phyloP scores from a whole-genome alignment of 192 early-diverging fungal species.

The Phycomyces blakesleeanus region DNA sequence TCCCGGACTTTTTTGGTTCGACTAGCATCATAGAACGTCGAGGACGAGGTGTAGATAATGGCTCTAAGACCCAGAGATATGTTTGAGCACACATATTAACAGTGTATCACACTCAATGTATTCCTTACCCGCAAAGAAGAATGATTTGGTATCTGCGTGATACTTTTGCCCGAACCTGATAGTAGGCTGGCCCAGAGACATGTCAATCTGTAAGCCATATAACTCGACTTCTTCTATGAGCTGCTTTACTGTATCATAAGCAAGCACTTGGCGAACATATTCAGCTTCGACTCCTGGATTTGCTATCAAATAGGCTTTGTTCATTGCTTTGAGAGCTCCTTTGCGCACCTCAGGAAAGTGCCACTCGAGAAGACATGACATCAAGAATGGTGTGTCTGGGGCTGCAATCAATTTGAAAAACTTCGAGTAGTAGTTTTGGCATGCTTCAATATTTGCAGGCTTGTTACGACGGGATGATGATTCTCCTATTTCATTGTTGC shows the following conservation, averaged over 20 bases:
- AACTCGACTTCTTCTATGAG: conserved; percentile 33
- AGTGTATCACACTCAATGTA: background rate
- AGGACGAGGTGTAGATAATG: conserved; percentile 20
- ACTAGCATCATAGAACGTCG: conserved; percentile 13
- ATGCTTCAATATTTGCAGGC: conserved; percentile 47
- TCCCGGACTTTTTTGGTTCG: conserved; percentile 20
- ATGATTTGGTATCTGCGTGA: background rate
- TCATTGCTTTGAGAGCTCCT: conserved; percentile 71
- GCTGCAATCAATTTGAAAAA: conserved; percentile 71
- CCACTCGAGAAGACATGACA: conserved; percentile 75
- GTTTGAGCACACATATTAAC: too few species aligned
- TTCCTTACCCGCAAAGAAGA: conserved; percentile 19
- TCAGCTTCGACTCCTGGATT: conserved; percentile 24
- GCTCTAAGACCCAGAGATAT: too few species aligned
- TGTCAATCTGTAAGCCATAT: conserved; percentile 30
- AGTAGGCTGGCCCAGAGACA: conserved; percentile 7
- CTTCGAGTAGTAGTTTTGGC: conserved; percentile 59
- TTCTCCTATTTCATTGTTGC: conserved; percentile 42
- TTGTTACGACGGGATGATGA: conserved; percentile 36
- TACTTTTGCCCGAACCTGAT: conserved; percentile 33
- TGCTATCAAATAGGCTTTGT: conserved; percentile 48
- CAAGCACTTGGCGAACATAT: conserved; percentile 25
- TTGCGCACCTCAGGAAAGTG: conserved; percentile 73
- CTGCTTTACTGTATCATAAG: conserved; percentile 37
- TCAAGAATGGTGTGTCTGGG: conserved; percentile 58